phyloP scores from a whole-genome alignment of 805 yeast genomes.

The Maudiozyma saulgeensis region DNA sequence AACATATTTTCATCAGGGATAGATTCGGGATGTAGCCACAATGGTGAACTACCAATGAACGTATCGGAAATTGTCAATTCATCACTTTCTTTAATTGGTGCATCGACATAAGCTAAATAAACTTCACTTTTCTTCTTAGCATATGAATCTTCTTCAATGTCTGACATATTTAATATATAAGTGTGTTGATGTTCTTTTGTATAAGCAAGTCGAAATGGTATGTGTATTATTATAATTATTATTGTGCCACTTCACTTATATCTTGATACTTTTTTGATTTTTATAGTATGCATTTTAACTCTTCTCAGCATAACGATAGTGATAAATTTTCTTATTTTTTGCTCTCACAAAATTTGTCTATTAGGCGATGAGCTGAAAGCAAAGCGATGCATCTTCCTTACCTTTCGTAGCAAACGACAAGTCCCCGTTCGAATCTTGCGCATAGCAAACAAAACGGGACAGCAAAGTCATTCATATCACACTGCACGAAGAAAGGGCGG shows the following conservation, averaged over 20 bases:
- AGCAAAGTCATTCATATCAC: too few species aligned
- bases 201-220: too few species aligned
- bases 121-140: constrained; percentile 30
- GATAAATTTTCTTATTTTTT: background rate
- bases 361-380: background rate
- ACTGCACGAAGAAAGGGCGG: too few species aligned
- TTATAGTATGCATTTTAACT: too few species aligned
- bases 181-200: too few species aligned
- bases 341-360: background rate
- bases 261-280: too few species aligned
- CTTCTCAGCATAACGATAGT: background rate
- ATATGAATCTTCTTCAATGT: constrained; percentile 19
- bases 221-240: too few species aligned
- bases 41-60: constrained; percentile 70
- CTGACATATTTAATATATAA: constrained; percentile 8
- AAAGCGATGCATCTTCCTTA: too few species aligned
- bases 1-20: constrained; percentile 45
- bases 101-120: constrained; percentile 56
- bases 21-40: constrained; percentile 58
- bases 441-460: too few species aligned
- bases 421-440: background rate
- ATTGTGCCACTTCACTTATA: too few species aligned
- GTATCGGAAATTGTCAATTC: constrained; percentile 53
- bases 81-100: constrained; percentile 39
- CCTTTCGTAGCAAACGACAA: background rate